Evolutionary conservation across 2,329 filamentous ascomycete genomes (phyloP), one percentile per base, ranked within the genome.

Genomic region (Fusarium nodosum): DNA sequence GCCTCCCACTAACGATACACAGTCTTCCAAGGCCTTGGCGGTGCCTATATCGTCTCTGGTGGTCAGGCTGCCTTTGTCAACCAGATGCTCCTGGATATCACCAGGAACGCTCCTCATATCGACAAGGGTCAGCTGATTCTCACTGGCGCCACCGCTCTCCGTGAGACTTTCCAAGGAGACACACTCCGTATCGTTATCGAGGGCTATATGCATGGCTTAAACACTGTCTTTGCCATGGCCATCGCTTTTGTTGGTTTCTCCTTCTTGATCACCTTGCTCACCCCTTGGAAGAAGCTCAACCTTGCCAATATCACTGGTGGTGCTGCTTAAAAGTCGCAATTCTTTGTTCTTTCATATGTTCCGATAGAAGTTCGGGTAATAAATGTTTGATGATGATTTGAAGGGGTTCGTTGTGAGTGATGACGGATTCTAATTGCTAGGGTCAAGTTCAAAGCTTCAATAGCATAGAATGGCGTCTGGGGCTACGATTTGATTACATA

Each of bases 181-280:
- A 82, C 82, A 60, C 79, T 90, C 4, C 73, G 79, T 0, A 80
- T 82, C 0, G 88, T 92, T 41, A 81, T 91, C 28, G 68, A 77
- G 0, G 88, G 87, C 0, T 93, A 93, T 79, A 91, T 86, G 71
- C 79, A 86, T 55, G 87, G 87, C 0, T 86, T 90, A 71, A 88
- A 90, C 74, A 88, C 91, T 10, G 82, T 84, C 7, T 86, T 89
- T 39, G 90, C 88, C 12, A 81, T 90, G 67, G 83, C 84, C 16
- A 81, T 84, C 22, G 75, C 89, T 7, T 84, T 82, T 31, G 82
- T 78, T 3, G 82, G 82, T 4, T 54, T 84, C 28, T 77, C 82
- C 0, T 76, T 80, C 7, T 34, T 82, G 5, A 57, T 82, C 20
- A 74, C 74, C 18, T 60, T 81, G 7, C 74, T 64, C 28, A 79